Evolutionary conservation across 306 rosid genomes (phyloP), one percentile per base, ranked within the genome.

Genomic region (Rosa persica): DNA sequence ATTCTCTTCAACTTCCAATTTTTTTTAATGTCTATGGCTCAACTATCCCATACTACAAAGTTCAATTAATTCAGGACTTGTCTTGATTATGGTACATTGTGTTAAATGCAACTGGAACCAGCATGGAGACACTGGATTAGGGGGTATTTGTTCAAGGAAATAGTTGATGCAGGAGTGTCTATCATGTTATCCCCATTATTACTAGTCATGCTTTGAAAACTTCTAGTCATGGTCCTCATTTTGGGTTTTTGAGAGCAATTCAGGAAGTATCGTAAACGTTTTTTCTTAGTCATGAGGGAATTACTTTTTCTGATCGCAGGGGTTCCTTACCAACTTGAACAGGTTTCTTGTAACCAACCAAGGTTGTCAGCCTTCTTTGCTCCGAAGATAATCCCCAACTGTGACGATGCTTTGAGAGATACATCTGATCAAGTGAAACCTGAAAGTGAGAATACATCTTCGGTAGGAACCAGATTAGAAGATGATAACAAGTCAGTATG

Each of bases 261-360:
- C 25, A 65, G 22, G 79, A 64, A 36, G 58, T 44, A 75, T 9
- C 2, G 22, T 1, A 27, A 46, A 17, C 12, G 13, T 40, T 0
- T 60, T 23, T 44, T 79, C 61, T 62, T 34, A 73, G 38, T 42
- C 17, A 27, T 69, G 70, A 70, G 6, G 49, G 61, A 49, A 38
- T 74, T 64, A 52, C 19, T 72, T 77, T 74, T 30, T 23, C 76
- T 83, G 34, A 20, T 71, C 74, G 58, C 78, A 94, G 97, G 98
- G 97, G 84, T 86, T 78, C 97, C 93, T 40, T 94, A 92, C 80
- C 92, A 88, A 82, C 95, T 94, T 58, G 89, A 92, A 19, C 97
- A 88, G 80, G 88, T 89, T 83, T 74, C 84, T 70, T 80, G 58
- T 83, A 87, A 90, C 71, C 97, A 92, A 79, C 95, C 95, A 67